These are phyloP conservation scores for Patellaria atrata DNA, from an alignment of 495 filamentous ascomycete species.

Conservation along the genomic window DNA sequence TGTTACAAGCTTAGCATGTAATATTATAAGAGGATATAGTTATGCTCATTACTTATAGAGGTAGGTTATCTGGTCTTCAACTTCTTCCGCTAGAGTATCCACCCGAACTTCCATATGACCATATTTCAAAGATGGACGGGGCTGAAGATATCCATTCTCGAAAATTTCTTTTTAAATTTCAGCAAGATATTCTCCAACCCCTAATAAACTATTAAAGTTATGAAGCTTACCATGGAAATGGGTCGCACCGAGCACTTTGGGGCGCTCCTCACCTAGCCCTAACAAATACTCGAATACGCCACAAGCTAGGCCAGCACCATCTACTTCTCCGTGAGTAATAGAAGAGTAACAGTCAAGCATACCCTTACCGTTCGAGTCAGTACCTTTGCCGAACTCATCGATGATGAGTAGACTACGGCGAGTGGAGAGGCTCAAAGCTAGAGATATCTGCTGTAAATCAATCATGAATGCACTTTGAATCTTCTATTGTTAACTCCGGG, in stretches of 20 bases:
- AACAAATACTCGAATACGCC: conserved; percentile 71
- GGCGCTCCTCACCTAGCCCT: conserved; percentile 40
- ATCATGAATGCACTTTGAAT: conserved; percentile 88
- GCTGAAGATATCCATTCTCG: conserved; percentile 49
- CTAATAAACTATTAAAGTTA: too few relatives aligned
- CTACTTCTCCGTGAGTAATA: conserved; percentile 24
- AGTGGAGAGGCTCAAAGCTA: conserved; percentile 66
- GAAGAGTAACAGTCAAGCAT: conserved; percentile 6
- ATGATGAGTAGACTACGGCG: conserved; percentile 65
- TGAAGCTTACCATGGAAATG: conserved; percentile 54
- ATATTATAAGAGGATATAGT: conserved; percentile 12
- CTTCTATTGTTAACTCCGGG: conserved; percentile 22
- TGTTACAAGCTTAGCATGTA: too few relatives aligned
- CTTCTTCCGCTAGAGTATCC: conserved; percentile 40
- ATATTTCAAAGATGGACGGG: conserved; percentile 47
- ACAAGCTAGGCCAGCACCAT: conserved; percentile 76
- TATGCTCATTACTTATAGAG: conserved; percentile 49
- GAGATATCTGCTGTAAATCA: conserved; percentile 77
- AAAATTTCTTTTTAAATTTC: conserved; percentile 57
- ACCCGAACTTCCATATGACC: conserved; percentile 82
- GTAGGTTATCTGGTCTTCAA: conserved; percentile 71
- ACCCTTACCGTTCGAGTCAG: conserved; percentile 50
- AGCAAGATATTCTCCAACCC: too few relatives aligned
- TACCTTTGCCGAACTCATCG: conserved; percentile 96
- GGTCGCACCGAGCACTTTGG: conserved; percentile 76